Evolutionary conservation across 2,329 filamentous ascomycete species (phyloP).

Genomic region (Fusarium sp.): DNA sequence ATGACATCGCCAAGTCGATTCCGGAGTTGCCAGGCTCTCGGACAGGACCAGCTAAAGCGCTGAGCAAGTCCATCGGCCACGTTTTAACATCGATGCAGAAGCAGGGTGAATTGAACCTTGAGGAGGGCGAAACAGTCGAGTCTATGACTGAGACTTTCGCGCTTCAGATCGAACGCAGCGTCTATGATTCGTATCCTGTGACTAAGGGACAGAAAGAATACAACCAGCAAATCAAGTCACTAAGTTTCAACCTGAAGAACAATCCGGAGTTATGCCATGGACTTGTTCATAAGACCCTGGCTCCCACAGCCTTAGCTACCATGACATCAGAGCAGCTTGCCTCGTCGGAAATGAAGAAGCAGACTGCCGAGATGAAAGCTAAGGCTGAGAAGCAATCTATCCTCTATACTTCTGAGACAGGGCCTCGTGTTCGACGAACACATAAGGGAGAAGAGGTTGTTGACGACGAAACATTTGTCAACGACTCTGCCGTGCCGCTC

Average conservation of each 20-base stretch:
- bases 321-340: conserved; percentile 95
- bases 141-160: conserved; percentile 77
- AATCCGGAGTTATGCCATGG: conserved; percentile 83
- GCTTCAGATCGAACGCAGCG: conserved; percentile 82
- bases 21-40: conserved; percentile 71
- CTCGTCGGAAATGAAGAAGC: conserved; percentile 85
- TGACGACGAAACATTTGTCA: conserved; percentile 74
- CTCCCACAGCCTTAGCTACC: conserved; percentile 80
- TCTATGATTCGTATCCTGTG: conserved; percentile 67
- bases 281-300: conserved; percentile 78
- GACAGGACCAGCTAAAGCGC: conserved; percentile 75
- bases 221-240: conserved; percentile 75
- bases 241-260: conserved; percentile 89
- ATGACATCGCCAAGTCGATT: conserved; percentile 64
- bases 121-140: conserved; percentile 72
- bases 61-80: conserved; percentile 77
- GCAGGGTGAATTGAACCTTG: conserved; percentile 70
- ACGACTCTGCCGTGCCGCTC: conserved; percentile 52
- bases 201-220: conserved; percentile 63
- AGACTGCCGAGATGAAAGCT: conserved; percentile 82
- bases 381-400: conserved; percentile 86
- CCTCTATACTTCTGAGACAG: conserved; percentile 76
- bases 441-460: conserved; percentile 96
- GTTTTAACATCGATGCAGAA: conserved; percentile 77
- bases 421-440: conserved; percentile 85